phyloP scores from a whole-genome alignment of 2,329 filamentous ascomycete genomes.

The Microdochium nivale region DNA sequence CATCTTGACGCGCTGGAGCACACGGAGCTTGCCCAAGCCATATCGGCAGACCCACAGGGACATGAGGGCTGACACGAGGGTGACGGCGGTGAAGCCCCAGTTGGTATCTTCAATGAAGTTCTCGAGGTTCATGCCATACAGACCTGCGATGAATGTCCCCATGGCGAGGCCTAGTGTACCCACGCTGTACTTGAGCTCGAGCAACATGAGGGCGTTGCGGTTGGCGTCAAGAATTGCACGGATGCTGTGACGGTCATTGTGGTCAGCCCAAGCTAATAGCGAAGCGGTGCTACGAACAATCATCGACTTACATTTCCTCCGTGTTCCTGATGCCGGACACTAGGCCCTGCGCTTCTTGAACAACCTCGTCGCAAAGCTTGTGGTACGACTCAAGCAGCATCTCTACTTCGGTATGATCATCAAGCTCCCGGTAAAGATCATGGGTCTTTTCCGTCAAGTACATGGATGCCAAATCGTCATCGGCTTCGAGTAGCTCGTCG shows the following conservation, averaged over 20 bases:
- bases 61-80: constrained; percentile 59
- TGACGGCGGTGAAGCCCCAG: constrained; percentile 75
- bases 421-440: constrained; percentile 62
- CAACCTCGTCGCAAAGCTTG: constrained; percentile 96
- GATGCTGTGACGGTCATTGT: constrained; percentile 47
- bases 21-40: constrained; percentile 73
- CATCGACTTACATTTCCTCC: constrained; percentile 75
- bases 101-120: constrained; percentile 96
- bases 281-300: neutral
- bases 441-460: constrained; percentile 84
- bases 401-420: constrained; percentile 94
- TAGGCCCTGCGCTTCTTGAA: constrained; percentile 86
- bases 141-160: constrained; percentile 90
- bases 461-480: constrained; percentile 92
- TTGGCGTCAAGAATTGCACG: constrained; percentile 97
- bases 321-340: constrained; percentile 95
- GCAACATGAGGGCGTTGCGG: constrained; percentile 93
- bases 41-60: constrained; percentile 74
- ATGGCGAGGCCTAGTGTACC: constrained; percentile 90
- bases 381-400: constrained; percentile 96
- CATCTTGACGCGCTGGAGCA: constrained; percentile 85
- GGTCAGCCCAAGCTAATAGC: neutral
- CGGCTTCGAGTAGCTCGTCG: constrained; percentile 88
- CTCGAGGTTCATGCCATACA: constrained; percentile 99
- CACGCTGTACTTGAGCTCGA: constrained; percentile 94